Percentiles rank a stretch among this genome's conserved stretches.
Conservation (phyloP, 2,329 filamentous ascomycete species). For the Ophiocordyceps unilateralis region DNA sequence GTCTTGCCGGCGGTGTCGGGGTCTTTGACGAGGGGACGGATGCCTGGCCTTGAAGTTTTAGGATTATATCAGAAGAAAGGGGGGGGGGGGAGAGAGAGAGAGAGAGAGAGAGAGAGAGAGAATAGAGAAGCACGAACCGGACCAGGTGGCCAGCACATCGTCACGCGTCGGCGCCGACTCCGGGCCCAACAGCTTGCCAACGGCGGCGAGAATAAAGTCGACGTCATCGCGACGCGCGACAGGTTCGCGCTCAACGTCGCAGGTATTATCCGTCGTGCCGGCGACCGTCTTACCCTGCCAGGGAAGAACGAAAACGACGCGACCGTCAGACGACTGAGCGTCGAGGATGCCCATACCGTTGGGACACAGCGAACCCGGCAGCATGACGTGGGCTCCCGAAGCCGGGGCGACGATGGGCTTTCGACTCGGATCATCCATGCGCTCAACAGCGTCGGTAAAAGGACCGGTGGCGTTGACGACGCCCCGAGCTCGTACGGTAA, state of each 20-base stretch:
- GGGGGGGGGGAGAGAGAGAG: too few species aligned
- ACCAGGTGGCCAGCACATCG: slow-evolving; percentile 70
- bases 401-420: slow-evolving; percentile 63
- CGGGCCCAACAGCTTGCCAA: slow-evolving; percentile 58
- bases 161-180: slow-evolving; percentile 58
- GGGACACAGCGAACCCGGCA: slow-evolving; percentile 64
- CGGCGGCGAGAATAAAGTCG: slow-evolving; percentile 65
- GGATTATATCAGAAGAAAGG: background rate
- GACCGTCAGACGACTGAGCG: slow-evolving; percentile 65
- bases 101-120: too few species aligned
- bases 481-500: slow-evolving; percentile 60
- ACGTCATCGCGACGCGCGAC: slow-evolving; percentile 62
- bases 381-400: slow-evolving; percentile 68
- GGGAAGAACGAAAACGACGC: slow-evolving; percentile 74
- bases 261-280: slow-evolving; percentile 64
- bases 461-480: slow-evolving; percentile 74
- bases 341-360: slow-evolving; percentile 71
- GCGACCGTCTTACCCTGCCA: slow-evolving; percentile 81
- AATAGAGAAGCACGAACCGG: slow-evolving; percentile 30
- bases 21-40: slow-evolving; percentile 65
- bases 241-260: slow-evolving; percentile 49
- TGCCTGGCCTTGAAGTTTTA: slow-evolving; percentile 19
- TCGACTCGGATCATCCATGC: slow-evolving; percentile 56
- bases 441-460: slow-evolving; percentile 64
- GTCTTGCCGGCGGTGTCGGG: slow-evolving; percentile 61